Evolutionary conservation across 805 yeast species (phyloP).

Genomic region (Ogataea trehaloabstinens): DNA sequence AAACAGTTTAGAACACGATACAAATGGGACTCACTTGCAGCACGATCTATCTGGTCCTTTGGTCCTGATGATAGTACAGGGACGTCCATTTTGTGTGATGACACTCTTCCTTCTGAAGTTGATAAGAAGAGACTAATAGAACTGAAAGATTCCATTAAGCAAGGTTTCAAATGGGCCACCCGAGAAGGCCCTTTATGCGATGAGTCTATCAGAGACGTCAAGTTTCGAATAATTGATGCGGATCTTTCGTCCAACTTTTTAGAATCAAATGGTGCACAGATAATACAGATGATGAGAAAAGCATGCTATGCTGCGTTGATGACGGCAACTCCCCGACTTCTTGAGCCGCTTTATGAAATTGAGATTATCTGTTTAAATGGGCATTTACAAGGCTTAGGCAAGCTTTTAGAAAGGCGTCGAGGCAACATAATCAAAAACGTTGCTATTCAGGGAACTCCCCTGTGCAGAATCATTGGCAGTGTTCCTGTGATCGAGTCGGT

Average conservation of each 20-base stretch:
- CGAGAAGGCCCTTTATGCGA: conserved; percentile 92
- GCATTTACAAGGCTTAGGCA: conserved; percentile 23
- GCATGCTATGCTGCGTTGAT: conserved; percentile 83
- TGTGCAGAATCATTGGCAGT: conserved; percentile 57
- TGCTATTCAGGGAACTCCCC: conserved; percentile 72
- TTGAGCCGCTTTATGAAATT: conserved; percentile 78
- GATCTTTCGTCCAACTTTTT: conserved; percentile 45
- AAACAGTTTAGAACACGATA: conserved; percentile 55
- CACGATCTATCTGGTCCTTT: conserved; percentile 79
- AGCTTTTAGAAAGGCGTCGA: conserved; percentile 59
- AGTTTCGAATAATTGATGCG: conserved; percentile 68
- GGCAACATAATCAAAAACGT: conserved; percentile 51
- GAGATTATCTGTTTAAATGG: conserved; percentile 53
- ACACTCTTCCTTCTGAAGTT: conserved; percentile 70
- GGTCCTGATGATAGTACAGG: conserved; percentile 59
- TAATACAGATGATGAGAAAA: conserved; percentile 76
- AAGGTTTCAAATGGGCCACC: conserved; percentile 83
- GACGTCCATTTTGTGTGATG: conserved; percentile 56
- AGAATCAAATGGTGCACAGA: conserved; percentile 60
- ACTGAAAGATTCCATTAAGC: conserved; percentile 54
- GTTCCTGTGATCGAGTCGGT: conserved; percentile 89
- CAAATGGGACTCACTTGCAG: conserved; percentile 80
- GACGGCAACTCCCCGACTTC: conserved; percentile 70
- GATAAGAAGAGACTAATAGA: conserved; percentile 48
- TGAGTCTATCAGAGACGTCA: conserved; percentile 69